phyloP scores from a whole-genome alignment of 106 monocot species.

The Allium fistulosum region DNA sequence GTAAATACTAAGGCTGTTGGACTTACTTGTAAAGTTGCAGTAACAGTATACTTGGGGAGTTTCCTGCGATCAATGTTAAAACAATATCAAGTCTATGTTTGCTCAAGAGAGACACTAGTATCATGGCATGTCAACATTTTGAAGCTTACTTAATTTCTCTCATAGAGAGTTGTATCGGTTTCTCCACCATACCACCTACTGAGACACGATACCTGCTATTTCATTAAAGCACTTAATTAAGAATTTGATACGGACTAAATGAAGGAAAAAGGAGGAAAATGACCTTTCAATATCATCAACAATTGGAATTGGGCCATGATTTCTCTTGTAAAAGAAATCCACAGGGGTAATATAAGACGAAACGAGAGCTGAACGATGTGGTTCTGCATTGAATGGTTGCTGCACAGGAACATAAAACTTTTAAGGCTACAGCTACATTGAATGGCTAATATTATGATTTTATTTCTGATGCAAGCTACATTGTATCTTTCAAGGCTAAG shows the following conservation, averaged over 20 bases:
- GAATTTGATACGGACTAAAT: background rate
- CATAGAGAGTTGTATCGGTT: constrained; percentile 61
- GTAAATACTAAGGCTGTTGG: too few species aligned
- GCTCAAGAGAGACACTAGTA: constrained; percentile 1
- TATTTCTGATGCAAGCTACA: too few species aligned
- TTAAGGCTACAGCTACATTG: too few species aligned
- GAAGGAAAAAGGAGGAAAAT: background rate
- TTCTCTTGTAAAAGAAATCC: constrained; percentile 95
- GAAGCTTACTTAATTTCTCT: constrained; percentile 56
- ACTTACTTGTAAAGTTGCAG: constrained; percentile 85
- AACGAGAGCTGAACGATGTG: constrained; percentile 55
- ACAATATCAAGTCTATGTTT: constrained; percentile 11
- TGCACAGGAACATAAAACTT: constrained; percentile 19
- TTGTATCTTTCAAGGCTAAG: too few species aligned
- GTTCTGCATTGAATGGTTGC: constrained; percentile 99
- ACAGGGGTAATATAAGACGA: constrained; percentile 77
- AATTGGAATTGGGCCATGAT: constrained; percentile 95
- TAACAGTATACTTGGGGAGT: constrained; percentile 87
- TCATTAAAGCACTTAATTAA: constrained; percentile 4
- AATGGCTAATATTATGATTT: too few species aligned
- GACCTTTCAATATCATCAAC: constrained; percentile 74
- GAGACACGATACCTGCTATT: constrained; percentile 58
- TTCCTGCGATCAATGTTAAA: constrained; percentile 35
- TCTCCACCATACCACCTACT: constrained; percentile 61
- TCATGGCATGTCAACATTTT: background rate